Evolutionary conservation across 1,139 yeast species (phyloP), one percentile per base, ranked within the genome.

Genomic region (Sugiyamaella novakii): DNA sequence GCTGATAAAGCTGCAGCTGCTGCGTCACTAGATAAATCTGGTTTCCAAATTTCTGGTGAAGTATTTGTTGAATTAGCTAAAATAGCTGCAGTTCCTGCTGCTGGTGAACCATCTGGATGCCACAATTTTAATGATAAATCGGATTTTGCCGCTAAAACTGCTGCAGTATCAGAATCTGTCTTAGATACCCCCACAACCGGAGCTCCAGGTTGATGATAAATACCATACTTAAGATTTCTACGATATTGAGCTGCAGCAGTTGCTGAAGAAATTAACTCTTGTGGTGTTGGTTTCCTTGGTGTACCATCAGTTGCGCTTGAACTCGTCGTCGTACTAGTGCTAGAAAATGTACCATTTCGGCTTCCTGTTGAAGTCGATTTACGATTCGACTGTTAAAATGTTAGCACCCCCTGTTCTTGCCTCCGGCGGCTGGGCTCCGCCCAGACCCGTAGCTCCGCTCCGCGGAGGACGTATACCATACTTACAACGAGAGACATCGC

Each of bases 161-260:
- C 76, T 15, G 73, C 72, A 14, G 63, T 56, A 45, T 62, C 65
- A 11, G 69, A 65, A 24, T 67, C 60, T 21, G 54, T 46, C 24
- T 58, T 59, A 28, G 70, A 77, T 49, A 87, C 92, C 11, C 97
- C 96, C 2, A 86, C 77, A 12, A 78, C 69, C 3, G 82, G 80
- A 46, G 73, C 75, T 10, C 87, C 82, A 1, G 96, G 96, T 49
- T 81, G 75, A 56, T 78, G 77, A 68, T 76, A 87, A 46, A 83
- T 75, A 34, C 96, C 96, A 61, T 83, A 84, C 61, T 79, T 85
- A 63, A 84, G 70, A 61, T 84, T 84, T 55, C 88, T 91, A 59
- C 82, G 84, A 70, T 87, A 87, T 40, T 53, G 49, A 4, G 62
- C 62, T 10, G 57, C 55, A n/a, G 63, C 63, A 14, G 62, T 60